A percentile compares a stretch with the other conserved stretches of the same genome.
phyloP scores from a whole-genome alignment of 176 grass and related monocot genomes.

The Cocos nucifera region DNA sequence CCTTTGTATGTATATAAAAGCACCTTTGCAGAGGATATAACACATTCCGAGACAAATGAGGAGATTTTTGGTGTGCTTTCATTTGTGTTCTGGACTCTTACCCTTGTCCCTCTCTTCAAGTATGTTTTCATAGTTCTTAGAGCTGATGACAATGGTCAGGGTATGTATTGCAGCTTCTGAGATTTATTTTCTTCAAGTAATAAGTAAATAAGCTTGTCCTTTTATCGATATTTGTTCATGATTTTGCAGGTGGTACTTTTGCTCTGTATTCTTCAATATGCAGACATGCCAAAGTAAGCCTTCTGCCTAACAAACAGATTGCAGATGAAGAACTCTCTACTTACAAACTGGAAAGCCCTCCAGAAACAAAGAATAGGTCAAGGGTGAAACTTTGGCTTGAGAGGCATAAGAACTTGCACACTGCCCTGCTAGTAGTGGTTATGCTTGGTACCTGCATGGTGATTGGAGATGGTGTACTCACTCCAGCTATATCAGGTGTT shows the following conservation, averaged over 20 bases:
- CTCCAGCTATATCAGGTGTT: conserved; percentile 88
- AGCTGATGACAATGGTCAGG: conserved; percentile 95
- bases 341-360: conserved; percentile 65
- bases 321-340: conserved; percentile 94
- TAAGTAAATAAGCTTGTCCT: not conserved
- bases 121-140: conserved; percentile 92
- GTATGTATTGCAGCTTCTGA: conserved; percentile 22
- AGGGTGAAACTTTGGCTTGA: conserved; percentile 71
- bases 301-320: conserved; percentile 78
- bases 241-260: conserved; percentile 75
- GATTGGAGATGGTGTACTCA: conserved; percentile 98
- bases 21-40: conserved; percentile 98
- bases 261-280: conserved; percentile 91
- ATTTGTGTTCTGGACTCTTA: conserved; percentile 98
- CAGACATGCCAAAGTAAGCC: conserved; percentile 88
- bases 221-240: not conserved
- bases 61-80: conserved; percentile 93
- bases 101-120: conserved; percentile 85
- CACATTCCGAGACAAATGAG: conserved; percentile 87
- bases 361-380: conserved; percentile 44
- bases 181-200: not conserved
- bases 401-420: conserved; percentile 73
- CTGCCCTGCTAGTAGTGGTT: conserved; percentile 66
- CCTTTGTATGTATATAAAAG: conserved; percentile 93
- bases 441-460: conserved; percentile 99